Evolutionary conservation across 129 eudicot genomes (phyloP).

Genomic region (Silybum marianum): DNA sequence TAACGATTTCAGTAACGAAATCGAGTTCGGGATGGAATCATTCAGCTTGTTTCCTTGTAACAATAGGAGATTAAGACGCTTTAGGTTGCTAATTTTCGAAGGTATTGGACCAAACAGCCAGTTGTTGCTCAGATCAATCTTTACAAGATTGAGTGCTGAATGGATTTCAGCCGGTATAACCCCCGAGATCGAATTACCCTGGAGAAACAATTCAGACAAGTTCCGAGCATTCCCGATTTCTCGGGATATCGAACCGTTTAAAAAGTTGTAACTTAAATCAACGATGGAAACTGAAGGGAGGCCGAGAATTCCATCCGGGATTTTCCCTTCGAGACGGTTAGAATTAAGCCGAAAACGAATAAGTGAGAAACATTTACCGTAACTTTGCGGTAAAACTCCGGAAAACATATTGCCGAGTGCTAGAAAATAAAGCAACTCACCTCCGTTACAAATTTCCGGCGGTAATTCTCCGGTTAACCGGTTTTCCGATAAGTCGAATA

Average conservation of each 20-base stretch:
- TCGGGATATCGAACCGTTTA: conserved; percentile 61
- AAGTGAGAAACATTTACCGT: conserved; percentile 54
- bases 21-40: conserved; percentile 64
- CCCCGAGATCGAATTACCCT: conserved; percentile 65
- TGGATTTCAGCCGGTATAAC: conserved; percentile 67
- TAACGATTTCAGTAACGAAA: conserved; percentile 57
- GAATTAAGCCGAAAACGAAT: conserved; percentile 73
- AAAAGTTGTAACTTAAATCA: conserved; percentile 59
- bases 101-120: conserved; percentile 77
- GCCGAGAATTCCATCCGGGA: conserved; percentile 58
- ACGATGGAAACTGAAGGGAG: conserved; percentile 76
- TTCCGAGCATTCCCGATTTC: conserved; percentile 58
- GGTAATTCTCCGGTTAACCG: conserved; percentile 66
- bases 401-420: conserved; percentile 58
- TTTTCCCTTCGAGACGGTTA: conserved; percentile 53
- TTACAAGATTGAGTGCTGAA: conserved; percentile 55
- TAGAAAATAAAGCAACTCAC: conserved; percentile 65
- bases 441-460: conserved; percentile 58
- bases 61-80: conserved; percentile 51
- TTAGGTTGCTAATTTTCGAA: conserved; percentile 61
- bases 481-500: conserved; percentile 76
- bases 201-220: conserved; percentile 70
- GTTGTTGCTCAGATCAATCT: conserved; percentile 83
- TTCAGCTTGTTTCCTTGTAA: conserved; percentile 63
- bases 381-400: conserved; percentile 64